Base-by-base conservation (phyloP, 2,329 filamentous ascomycete species). In the Ascochyta clinopodiicola region DNA sequence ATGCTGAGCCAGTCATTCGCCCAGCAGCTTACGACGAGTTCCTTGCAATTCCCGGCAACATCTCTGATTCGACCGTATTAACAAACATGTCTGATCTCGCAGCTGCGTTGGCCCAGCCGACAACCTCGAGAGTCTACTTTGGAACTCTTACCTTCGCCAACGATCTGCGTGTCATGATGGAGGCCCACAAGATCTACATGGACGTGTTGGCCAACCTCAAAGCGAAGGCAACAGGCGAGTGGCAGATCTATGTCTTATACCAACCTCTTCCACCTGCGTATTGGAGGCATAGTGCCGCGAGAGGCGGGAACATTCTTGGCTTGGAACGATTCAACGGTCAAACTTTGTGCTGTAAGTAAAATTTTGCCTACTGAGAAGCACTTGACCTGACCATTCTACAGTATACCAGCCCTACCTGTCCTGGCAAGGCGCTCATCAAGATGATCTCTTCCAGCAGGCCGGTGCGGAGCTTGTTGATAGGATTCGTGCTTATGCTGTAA, bases 251-350 rank as follows among this genome's bases (percentile, higher is more conserved):
- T 7, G 62, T 59, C 12, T 65, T 72, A 6, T 73, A 76, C 46
- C 75, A 78, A 59, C 68, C 77, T 24, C 69, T 80, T 24, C 75
- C 78, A 12, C 71, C 72, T n/a, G 60, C 75, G 3, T 72, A 75
- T 55, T 69, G 66, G 42, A 58, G 70, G 45, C 62, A 75, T 13
- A 75, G 74, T 25, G 55, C 56, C 5, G 68, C 68, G 31, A 73
- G 69, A 44, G 75, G 79, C 49, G 77, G 75, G 36, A 78, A 78
- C 57, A 71, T 80, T 43, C 67, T 80, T 29, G 75, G 74, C 4
- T 63, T 80, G 10, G 65, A 68, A 27, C 63, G 63, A 2, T 68
- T 68, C 31, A 19, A 46, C 19, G 42, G 40, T 8, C 40, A 56
- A 36, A 42, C 31, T 6, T 15, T 64, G 22, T 65, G 66, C 39